These are phyloP conservation scores for Coemansia sp. DNA, from an alignment of 192 early-diverging fungal genomes.

Conservation along the genomic window DNA sequence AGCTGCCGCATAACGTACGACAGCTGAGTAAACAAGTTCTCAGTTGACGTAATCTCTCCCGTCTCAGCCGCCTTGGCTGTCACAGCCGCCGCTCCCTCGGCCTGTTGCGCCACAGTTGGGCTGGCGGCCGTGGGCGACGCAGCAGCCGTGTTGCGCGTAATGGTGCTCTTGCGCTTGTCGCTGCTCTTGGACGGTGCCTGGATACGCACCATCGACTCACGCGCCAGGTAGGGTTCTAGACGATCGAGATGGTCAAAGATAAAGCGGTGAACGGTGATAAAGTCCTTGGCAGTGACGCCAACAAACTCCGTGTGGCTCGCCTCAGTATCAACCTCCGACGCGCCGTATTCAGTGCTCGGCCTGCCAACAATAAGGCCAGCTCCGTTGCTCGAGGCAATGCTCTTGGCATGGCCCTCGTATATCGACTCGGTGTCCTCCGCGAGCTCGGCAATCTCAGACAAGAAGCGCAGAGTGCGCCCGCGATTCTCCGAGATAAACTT, in stretches of 20 bases:
- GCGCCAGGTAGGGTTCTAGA: constrained; percentile 64
- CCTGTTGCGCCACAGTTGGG: neutral
- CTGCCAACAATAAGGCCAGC: constrained; percentile 11
- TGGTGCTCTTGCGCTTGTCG: constrained; percentile 42
- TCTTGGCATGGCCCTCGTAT: constrained; percentile 41
- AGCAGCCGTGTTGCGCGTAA: constrained; percentile 16
- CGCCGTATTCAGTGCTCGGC: constrained; percentile 35
- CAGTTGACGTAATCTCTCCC: constrained; percentile 53
- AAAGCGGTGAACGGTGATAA: constrained; percentile 62
- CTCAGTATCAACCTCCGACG: constrained; percentile 33
- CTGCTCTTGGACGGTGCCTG: constrained; percentile 24
- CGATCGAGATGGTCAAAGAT: constrained; percentile 69
- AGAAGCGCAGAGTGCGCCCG: constrained; percentile 72
- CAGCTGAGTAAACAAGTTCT: constrained; percentile 73
- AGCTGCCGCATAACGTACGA: constrained; percentile 82
- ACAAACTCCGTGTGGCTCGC: constrained; percentile 8
- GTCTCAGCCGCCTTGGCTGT: neutral
- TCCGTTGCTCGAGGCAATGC: constrained; percentile 37
- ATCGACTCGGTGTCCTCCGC: constrained; percentile 45
- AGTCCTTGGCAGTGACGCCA: constrained; percentile 50
- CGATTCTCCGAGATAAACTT: constrained; percentile 83
- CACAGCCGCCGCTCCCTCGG: constrained; percentile 2
- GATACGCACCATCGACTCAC: constrained; percentile 54
- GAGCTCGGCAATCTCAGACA: constrained; percentile 72
- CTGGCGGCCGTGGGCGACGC: neutral